A percentile compares a stretch with the other conserved stretches of the same genome.
phyloP scores from a whole-genome alignment of 495 filamentous ascomycete species.

The Darksidea phi region DNA sequence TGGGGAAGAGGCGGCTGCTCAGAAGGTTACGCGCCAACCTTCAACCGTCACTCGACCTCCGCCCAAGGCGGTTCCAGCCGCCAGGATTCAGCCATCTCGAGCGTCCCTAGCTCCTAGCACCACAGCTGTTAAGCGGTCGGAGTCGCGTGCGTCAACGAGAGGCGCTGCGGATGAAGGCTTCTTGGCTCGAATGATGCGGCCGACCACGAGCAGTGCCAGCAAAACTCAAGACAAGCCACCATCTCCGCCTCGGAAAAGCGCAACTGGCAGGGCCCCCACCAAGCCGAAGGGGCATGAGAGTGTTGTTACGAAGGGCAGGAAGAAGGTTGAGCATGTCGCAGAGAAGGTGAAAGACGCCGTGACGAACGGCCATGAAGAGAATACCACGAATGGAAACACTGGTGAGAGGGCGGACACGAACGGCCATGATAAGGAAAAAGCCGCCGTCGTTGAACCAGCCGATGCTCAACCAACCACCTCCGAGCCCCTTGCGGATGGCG shows the following conservation, averaged over 20 bases:
- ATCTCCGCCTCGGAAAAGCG: slow-evolving; percentile 25
- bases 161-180: slow-evolving; percentile 63
- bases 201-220: slow-evolving; percentile 73
- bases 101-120: slow-evolving; percentile 22
- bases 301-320: slow-evolving; percentile 26
- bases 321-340: slow-evolving; percentile 25
- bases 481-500: not conserved
- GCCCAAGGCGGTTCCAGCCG: slow-evolving; percentile 28
- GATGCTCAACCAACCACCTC: no score
- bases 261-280: slow-evolving; percentile 9
- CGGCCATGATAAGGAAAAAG: no score
- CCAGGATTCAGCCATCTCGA: slow-evolving; percentile 34
- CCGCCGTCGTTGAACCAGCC: no score
- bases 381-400: not conserved
- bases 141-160: slow-evolving; percentile 46
- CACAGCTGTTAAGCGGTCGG: slow-evolving; percentile 34
- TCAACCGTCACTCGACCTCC: slow-evolving; percentile 34
- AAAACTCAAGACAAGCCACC: slow-evolving; percentile 70
- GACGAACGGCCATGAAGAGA: slow-evolving; percentile 22
- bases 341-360: slow-evolving; percentile 29
- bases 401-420: no score
- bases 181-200: slow-evolving; percentile 89
- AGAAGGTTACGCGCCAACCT: slow-evolving; percentile 31
- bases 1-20: slow-evolving; percentile 25
- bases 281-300: slow-evolving; percentile 22